Conservation (phyloP, 148 eudicot genomes). For the Polygonum maritimum region DNA sequence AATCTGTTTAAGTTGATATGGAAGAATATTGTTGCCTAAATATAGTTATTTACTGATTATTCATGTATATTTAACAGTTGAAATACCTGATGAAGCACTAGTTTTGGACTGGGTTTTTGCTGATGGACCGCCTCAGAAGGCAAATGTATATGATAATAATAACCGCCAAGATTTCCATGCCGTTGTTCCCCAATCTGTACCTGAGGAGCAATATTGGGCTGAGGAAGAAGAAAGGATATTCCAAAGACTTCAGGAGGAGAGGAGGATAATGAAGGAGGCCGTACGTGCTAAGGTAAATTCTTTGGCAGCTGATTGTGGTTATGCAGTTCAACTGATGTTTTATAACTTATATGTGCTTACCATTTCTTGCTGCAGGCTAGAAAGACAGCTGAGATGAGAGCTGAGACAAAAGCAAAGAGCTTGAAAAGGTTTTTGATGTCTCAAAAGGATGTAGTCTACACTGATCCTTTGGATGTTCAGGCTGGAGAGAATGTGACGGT, state of each 20-base stretch:
- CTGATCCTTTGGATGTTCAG: constrained; percentile 80
- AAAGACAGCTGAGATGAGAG: constrained; percentile 66
- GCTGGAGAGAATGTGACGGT: constrained; percentile 77
- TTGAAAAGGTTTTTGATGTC: constrained; percentile 79
- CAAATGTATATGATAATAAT: constrained; percentile 77
- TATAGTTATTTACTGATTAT: background rate
- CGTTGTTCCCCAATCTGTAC: constrained; percentile 51
- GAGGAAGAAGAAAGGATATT: constrained; percentile 72
- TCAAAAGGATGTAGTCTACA: constrained; percentile 86
- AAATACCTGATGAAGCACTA: constrained; percentile 68
- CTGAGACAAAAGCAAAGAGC: constrained; percentile 69
- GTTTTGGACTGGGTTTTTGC: constrained; percentile 98
- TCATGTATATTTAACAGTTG: constrained; percentile 43
- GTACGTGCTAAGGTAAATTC: constrained; percentile 65
- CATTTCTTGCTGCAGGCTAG: constrained; percentile 48
- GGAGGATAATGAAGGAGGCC: constrained; percentile 61
- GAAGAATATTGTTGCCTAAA: background rate
- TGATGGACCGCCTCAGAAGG: constrained; percentile 86
- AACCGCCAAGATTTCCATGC: constrained; percentile 71
- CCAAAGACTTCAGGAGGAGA: constrained; percentile 63
- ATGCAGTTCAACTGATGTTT: background rate
- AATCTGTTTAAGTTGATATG: background rate
- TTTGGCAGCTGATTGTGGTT: background rate
- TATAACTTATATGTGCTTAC: background rate
- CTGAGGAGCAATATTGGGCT: constrained; percentile 63